phyloP scores from a whole-genome alignment of 1,284 basidiomycete species.

The Ustanciosporium gigantosporum region DNA sequence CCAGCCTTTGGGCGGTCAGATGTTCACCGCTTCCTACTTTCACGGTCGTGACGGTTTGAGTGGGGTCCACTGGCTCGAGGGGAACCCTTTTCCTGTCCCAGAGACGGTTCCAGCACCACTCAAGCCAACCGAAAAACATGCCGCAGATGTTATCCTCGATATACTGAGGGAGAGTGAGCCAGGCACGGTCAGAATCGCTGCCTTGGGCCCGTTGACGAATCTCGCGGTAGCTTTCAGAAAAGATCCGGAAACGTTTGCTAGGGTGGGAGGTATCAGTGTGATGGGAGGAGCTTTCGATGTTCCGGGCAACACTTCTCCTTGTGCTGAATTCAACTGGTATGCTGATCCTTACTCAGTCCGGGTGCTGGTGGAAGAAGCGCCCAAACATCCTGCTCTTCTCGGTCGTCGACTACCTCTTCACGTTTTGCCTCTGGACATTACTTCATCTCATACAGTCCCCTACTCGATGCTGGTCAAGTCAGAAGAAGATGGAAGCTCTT shows the following conservation, averaged over 20 bases:
- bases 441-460: conserved; percentile 46
- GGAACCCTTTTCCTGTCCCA: conserved; percentile 47
- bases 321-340: conserved; percentile 80
- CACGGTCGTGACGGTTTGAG: conserved; percentile 58
- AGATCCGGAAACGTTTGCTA: conserved; percentile 68
- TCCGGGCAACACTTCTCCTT: conserved; percentile 78
- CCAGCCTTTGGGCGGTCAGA: conserved; percentile 73
- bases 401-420: conserved; percentile 38
- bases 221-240: conserved; percentile 72
- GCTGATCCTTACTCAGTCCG: conserved; percentile 84
- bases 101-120: conserved; percentile 18
- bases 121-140: conserved; percentile 65
- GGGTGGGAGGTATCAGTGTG: conserved; percentile 72
- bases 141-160: conserved; percentile 71
- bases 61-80: conserved; percentile 42
- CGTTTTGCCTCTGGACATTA: conserved; percentile 55
- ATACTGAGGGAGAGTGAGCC: conserved; percentile 69
- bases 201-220: conserved; percentile 85
- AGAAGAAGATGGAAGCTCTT: conserved; percentile 4
- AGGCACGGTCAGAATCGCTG: conserved; percentile 77
- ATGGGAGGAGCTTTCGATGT: conserved; percentile 98
- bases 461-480: conserved; percentile 44
- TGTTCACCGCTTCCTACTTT: conserved; percentile 80
- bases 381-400: conserved; percentile 12
- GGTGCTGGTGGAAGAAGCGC: conserved; percentile 46